Conservation (phyloP, 768 basidiomycete genomes). For the Mycena alexandri region DNA sequence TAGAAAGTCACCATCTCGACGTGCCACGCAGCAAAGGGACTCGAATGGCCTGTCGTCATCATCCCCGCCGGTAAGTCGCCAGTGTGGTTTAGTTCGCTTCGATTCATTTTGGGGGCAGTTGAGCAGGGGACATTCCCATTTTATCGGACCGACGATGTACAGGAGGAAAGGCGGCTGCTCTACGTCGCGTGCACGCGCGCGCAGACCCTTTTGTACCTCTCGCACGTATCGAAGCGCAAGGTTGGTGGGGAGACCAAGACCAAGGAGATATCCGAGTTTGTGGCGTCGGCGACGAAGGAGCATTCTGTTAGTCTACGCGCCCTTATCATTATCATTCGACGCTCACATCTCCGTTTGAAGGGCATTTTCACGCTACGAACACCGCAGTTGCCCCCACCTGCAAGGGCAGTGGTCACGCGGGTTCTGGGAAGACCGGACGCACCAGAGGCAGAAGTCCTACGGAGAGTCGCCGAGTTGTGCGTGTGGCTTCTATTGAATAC, state of each 20-base stretch:
- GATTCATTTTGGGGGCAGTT: slow-evolving; percentile 53
- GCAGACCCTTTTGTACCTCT: slow-evolving; percentile 75
- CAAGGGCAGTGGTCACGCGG: slow-evolving; percentile 63
- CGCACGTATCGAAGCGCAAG: slow-evolving; percentile 62
- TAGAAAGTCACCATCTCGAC: slow-evolving; percentile 89
- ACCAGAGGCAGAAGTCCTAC: slow-evolving; percentile 56
- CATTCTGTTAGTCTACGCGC: slow-evolving; percentile 53
- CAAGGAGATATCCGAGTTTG: slow-evolving; percentile 69
- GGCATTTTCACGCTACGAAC: slow-evolving; percentile 58
- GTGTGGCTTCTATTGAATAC: slow-evolving; percentile 38
- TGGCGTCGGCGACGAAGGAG: slow-evolving; percentile 57
- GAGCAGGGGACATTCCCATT: slow-evolving; percentile 85
- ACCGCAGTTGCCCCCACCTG: slow-evolving; percentile 56
- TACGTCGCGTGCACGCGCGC: slow-evolving; percentile 94
- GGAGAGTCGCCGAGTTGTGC: slow-evolving; percentile 63
- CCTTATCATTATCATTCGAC: background rate
- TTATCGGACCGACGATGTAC: slow-evolving; percentile 76
- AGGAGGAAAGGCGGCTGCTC: slow-evolving; percentile 90
- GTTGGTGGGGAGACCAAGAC: slow-evolving; percentile 66
- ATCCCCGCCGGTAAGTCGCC: slow-evolving; percentile 69
- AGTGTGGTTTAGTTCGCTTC: too few species aligned
- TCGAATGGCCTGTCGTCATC: slow-evolving; percentile 94
- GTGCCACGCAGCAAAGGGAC: slow-evolving; percentile 90
- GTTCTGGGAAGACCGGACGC: slow-evolving; percentile 64
- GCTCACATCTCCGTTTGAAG: slow-evolving; percentile 37